Conservation (phyloP, 2,329 filamentous ascomycete genomes). For the Sordariomycetes sp. region DNA sequence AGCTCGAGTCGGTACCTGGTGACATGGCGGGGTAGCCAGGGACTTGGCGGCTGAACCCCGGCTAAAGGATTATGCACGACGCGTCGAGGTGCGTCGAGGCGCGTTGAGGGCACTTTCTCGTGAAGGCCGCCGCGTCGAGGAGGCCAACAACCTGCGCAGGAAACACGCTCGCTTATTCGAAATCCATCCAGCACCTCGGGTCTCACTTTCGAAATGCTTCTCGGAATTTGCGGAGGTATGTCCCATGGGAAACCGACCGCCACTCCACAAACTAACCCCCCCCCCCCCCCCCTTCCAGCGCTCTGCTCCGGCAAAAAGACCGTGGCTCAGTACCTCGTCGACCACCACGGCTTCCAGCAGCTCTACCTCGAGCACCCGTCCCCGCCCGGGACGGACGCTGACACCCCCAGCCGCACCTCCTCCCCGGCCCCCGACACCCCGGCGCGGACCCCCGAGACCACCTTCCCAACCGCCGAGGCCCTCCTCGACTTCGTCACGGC, state of each 20-base stretch:
- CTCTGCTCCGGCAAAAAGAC: conserved; percentile 90
- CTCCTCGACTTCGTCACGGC: conserved; percentile 79
- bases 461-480: conserved; percentile 48
- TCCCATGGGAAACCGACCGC: conserved; percentile 7
- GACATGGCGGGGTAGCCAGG: neutral
- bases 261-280: conserved; percentile 3
- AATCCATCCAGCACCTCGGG: conserved; percentile 27
- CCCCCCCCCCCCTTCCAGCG: conserved; percentile 35
- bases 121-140: neutral
- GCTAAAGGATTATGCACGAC: neutral
- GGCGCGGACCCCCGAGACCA: conserved; percentile 9
- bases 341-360: conserved; percentile 69
- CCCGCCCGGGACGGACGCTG: conserved; percentile 35
- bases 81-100: neutral
- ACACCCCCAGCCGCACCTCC: neutral
- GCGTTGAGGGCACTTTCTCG: neutral
- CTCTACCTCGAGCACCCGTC: conserved; percentile 40
- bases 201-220: conserved; percentile 42
- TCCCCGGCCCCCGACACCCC: conserved; percentile 5
- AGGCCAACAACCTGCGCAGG: neutral
- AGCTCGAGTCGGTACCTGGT: neutral
- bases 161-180: conserved; percentile 5
- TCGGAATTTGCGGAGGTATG: conserved; percentile 63
- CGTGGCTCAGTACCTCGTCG: conserved; percentile 75
- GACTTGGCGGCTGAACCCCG: neutral